Evolutionary conservation across 805 yeast species (phyloP), one percentile per base, ranked within the genome.

Genomic region (Monosporozyma aquatica): DNA sequence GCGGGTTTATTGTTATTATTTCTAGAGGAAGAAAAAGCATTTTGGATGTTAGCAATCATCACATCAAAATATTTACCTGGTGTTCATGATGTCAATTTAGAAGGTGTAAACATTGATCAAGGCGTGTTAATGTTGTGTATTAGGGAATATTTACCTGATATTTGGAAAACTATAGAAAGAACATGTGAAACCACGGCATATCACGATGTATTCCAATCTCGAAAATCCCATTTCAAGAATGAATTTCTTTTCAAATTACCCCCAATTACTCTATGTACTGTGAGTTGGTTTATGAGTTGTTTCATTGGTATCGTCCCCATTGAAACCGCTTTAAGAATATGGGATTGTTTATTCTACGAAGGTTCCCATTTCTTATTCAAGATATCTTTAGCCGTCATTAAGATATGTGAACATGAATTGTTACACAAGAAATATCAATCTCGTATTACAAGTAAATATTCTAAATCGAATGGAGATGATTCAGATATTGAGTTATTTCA

Each of bases 271-370:
- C 70, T 92, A 37, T 92, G 95, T 51, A 92, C 97, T 1, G 90
- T 96, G 0, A 80, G 95, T 42, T 92, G 98, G 98, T 92, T 92
- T 58, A 90, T 92, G 97, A 84, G 96, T 53, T 75, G 86, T n/a
- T 92, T 84, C 63, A 87, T 92, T 27, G 95, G 95, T 0, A 78
- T 82, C 1, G 63, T 92, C 21, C 98, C 98, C 0, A 77, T 87
- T 18, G 97, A 92, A 56, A 76, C 94, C 0, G 82, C 87, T 7
- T 66, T 92, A 35, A 67, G 97, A 43, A 80, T 92, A 0, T 90
- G 98, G 97, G 98, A 92, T 62, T 85, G 94, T 47, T 65, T 90
- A 39, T 89, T 94, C 69, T 87, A 83, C 56, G 97, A 90, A 59
- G 96, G 87, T 23, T 81, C 95, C 1, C 85, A 85, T 54, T 76